phyloP scores from a whole-genome alignment of 345 rosid genomes.

The Eucalyptus microcorys region DNA sequence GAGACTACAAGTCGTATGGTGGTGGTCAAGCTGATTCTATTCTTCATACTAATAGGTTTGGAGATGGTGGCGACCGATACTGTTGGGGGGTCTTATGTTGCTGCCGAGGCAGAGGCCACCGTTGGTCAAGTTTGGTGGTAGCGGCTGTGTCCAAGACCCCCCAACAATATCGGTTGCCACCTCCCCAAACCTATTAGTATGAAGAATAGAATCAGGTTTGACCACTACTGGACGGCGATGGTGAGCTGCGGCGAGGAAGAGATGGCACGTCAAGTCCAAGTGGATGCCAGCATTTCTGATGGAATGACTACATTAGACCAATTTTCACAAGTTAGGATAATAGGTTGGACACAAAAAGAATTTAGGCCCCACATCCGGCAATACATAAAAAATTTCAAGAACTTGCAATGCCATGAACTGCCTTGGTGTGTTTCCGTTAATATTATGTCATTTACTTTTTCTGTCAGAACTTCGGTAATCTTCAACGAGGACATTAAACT shows the following conservation, averaged over 20 bases:
- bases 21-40: neutral
- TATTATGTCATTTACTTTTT: neutral
- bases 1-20: neutral
- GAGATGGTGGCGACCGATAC: neutral
- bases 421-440: neutral
- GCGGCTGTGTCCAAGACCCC: neutral
- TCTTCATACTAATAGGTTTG: neutral
- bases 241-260: neutral
- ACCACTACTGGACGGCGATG: neutral
- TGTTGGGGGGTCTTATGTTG: neutral
- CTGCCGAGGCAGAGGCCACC: neutral
- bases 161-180: too few relatives aligned
- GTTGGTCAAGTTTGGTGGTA: neutral
- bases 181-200: too few relatives aligned
- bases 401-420: neutral
- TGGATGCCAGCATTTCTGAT: neutral
- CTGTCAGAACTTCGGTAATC: neutral
- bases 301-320: neutral
- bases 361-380: neutral
- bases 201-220: too few relatives aligned
- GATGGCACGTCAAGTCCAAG: neutral
- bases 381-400: neutral
- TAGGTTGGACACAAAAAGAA: neutral
- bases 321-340: neutral
- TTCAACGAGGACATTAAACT: neutral